These are phyloP conservation scores for Wickerhamiella infanticola DNA, from an alignment of 1,139 yeast genomes.

Conservation along the genomic window DNA sequence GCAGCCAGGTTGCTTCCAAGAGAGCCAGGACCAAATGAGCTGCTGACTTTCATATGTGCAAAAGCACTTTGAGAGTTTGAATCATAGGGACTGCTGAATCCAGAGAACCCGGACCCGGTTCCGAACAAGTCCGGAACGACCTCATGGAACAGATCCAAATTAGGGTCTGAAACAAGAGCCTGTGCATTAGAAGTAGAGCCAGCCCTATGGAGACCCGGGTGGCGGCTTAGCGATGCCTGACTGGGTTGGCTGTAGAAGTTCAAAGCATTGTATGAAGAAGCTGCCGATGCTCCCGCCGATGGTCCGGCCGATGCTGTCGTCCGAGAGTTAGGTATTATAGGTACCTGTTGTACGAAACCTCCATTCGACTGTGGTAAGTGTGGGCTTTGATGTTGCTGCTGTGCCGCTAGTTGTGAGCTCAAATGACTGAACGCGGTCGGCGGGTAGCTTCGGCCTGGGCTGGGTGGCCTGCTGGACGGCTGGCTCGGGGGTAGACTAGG, in stretches of 20 bases:
- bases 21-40: background rate
- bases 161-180: background rate
- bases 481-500: background rate
- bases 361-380: background rate
- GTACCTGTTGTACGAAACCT: background rate
- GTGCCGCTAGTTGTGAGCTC: background rate
- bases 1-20: background rate
- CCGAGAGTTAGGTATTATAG: background rate
- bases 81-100: background rate
- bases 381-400: background rate
- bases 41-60: background rate
- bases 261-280: background rate
- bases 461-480: background rate
- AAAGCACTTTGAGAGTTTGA: background rate
- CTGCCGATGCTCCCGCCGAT: background rate
- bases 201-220: background rate
- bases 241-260: background rate
- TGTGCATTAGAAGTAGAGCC: background rate
- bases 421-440: background rate
- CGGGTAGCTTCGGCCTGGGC: background rate
- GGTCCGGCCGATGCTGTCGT: no score
- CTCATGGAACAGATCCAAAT: constrained; percentile 1
- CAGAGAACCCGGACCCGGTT: background rate
- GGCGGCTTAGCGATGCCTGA: background rate
- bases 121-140: background rate